Conservation (phyloP, 768 basidiomycete genomes). For the Tremella fuciformis region DNA sequence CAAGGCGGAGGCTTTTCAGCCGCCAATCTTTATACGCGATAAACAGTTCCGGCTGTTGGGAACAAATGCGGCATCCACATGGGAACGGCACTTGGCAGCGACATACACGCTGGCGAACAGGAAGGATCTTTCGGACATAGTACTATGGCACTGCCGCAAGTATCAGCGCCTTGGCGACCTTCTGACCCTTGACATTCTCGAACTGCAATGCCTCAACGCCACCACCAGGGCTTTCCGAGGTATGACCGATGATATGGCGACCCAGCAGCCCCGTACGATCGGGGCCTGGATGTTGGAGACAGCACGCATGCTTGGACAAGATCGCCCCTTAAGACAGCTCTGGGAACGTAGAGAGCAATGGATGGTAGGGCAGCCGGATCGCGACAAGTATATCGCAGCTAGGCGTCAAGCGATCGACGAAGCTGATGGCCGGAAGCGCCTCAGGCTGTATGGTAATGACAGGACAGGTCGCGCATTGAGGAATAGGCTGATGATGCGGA, state of each 20-base stretch:
- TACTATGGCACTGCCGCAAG: background rate
- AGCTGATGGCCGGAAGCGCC: too few relatives aligned
- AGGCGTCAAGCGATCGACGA: too few relatives aligned
- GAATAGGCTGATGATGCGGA: too few relatives aligned
- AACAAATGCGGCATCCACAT: background rate
- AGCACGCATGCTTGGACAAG: too few relatives aligned
- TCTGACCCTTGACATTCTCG: background rate
- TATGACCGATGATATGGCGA: background rate
- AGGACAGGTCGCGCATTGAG: too few relatives aligned
- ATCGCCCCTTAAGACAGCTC: too few relatives aligned
- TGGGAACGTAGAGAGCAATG: too few relatives aligned
- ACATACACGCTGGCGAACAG: background rate
- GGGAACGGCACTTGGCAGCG: background rate
- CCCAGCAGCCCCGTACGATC: background rate
- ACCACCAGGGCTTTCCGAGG: background rate
- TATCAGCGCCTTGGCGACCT: background rate
- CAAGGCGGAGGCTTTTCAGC: slow-evolving; percentile 15
- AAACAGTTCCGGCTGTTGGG: background rate
- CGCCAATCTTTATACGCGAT: background rate
- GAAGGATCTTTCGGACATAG: background rate
- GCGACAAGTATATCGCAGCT: too few relatives aligned
- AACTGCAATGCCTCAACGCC: background rate
- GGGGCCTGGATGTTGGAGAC: background rate
- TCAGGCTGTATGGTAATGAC: too few relatives aligned
- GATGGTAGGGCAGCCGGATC: too few relatives aligned